Evolutionary conservation across 2,329 filamentous ascomycete genomes (phyloP).

Genomic region (Knoxdaviesia capensis): DNA sequence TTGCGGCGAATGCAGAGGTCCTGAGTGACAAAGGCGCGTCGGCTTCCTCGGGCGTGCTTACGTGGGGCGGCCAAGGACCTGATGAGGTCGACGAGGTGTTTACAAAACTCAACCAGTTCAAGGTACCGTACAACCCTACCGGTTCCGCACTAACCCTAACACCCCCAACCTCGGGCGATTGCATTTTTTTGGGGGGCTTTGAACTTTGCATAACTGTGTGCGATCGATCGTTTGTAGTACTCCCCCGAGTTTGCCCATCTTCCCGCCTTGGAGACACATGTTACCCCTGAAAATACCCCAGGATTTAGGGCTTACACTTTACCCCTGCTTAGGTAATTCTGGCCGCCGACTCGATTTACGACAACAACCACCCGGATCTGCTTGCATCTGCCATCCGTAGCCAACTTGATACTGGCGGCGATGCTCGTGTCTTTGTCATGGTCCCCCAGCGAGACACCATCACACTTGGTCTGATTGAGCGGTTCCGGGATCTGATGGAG

Average conservation of each 20-base stretch:
- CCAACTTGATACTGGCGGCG: conserved; percentile 37
- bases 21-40: conserved; percentile 34
- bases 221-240: not conserved
- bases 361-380: conserved; percentile 58
- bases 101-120: conserved; percentile 26
- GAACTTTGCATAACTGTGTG: too few species aligned
- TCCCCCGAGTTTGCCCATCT: not conserved
- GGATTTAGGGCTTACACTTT: not conserved
- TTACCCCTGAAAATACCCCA: not conserved
- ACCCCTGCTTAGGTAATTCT: conserved; percentile 42
- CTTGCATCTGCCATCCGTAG: conserved; percentile 49
- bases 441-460: conserved; percentile 59
- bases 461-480: conserved; percentile 36
- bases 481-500: conserved; percentile 43
- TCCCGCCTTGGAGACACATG: not conserved
- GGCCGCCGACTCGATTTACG: conserved; percentile 74
- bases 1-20: conserved; percentile 36
- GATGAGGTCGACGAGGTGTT: conserved; percentile 26
- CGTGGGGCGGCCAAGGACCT: conserved; percentile 40
- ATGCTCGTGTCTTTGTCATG: conserved; percentile 56
- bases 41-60: conserved; percentile 44
- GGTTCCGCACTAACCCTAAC: not conserved
- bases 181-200: too few species aligned
- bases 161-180: not conserved
- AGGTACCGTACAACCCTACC: conserved; percentile 13